Percentiles rank a stretch among this genome's conserved stretches.
phyloP scores from a whole-genome alignment of 192 early-diverging fungal species.

The Linnemannia zychae region DNA sequence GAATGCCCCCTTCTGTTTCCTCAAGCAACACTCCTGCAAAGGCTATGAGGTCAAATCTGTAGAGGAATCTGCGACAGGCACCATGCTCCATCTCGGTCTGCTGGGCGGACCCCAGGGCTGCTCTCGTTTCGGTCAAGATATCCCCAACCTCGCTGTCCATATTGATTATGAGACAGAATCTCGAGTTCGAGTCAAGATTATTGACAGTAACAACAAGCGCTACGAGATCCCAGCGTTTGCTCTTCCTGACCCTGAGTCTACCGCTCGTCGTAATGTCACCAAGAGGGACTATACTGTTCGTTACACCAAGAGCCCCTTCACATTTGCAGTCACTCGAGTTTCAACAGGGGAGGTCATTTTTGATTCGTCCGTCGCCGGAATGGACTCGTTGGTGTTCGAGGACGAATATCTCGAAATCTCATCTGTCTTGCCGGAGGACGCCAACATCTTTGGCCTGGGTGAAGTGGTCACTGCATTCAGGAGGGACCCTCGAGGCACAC shows the following conservation, averaged over 20 bases:
- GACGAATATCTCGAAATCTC: conserved; percentile 78
- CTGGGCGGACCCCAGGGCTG: conserved; percentile 12
- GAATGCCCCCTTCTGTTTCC: conserved; percentile 46
- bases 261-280: conserved; percentile 18
- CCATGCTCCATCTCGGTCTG: conserved; percentile 8
- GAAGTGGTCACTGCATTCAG: conserved; percentile 70
- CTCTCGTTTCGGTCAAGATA: conserved; percentile 60
- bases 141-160: conserved; percentile 56
- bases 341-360: conserved; percentile 57
- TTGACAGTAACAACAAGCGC: conserved; percentile 42
- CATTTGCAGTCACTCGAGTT: conserved; percentile 58
- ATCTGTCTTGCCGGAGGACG: conserved; percentile 62
- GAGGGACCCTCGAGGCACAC: conserved; percentile 58
- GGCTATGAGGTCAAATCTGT: conserved; percentile 29
- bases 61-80: conserved; percentile 16
- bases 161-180: conserved; percentile 66
- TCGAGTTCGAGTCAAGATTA: conserved; percentile 67
- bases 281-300: conserved; percentile 54
- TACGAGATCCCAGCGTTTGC: conserved; percentile 60
- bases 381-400: conserved; percentile 70
- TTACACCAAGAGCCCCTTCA: conserved; percentile 56
- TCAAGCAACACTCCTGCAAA: conserved; percentile 40
- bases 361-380: conserved; percentile 45
- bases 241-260: conserved; percentile 37
- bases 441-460: conserved; percentile 79